Evolutionary conservation across 306 rosid species (phyloP), one percentile per base, ranked within the genome.

Genomic region (Spatholobus suberectus): DNA sequence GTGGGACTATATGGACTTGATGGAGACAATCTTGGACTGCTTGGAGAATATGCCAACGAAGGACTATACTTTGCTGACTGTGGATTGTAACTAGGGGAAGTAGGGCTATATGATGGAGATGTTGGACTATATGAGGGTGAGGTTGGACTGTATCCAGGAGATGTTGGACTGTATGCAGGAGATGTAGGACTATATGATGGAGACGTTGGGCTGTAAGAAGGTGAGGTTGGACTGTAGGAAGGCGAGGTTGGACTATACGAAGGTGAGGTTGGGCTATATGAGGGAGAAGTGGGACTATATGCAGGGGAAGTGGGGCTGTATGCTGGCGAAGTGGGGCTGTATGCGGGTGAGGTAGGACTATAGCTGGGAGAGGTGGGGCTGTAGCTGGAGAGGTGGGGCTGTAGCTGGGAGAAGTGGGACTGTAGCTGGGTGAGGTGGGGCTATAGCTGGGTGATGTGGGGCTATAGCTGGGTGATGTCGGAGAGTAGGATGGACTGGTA

Each of bases 1-100:
- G 99, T 91, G 20, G 98, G 99, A 85, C 99, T 93, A 62, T 96
- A 96, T 8, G 99, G 98, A 85, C 99, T 96, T 29, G 99, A 87
- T 18, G 99, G 97, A 23, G 99, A 90, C 83, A 96, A 32, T 68
- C 98, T 91, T 6, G 98, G 99, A 73, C 99, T 96, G 90, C 98
- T 92, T 17, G 99, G 99, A 69, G 98, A 96, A 77, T 96, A 96
- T 4, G 99, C 98, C 80, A 92, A 80, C 0, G 98, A 96, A 3
- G 98, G 99, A 82, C 99, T 96, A 86, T 95, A 95, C 83, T 89
- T 95, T 24, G 97, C 98, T 18, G 97, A 93, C 86, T 89, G 98
- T 49, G 97, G 98, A 81, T 93, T 95, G 85, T 88, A 93, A 84
- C 97, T 92, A 4, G 98, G 97, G 70, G 98, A 95, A 29, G 98